Evolutionary conservation across 2,329 filamentous ascomycete genomes (phyloP), one percentile per base, ranked within the genome.

Genomic region (Hymenoscyphus infarciens): DNA sequence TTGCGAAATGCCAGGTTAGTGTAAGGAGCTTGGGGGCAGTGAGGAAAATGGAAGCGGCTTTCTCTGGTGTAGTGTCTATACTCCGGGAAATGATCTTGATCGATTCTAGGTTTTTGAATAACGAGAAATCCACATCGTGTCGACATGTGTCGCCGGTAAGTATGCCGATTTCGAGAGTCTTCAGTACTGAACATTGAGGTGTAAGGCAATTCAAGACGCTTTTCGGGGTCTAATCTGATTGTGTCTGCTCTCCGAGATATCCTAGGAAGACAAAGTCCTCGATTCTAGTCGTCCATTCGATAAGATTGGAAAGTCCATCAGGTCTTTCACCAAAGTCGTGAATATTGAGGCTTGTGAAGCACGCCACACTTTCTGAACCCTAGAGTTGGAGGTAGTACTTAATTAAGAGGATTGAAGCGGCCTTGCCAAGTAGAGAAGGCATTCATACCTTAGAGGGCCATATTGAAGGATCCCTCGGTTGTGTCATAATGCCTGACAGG

Each of bases 371-470:
- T 13, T 52, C 19, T 5, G 45, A 52, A 25, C 25, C 19, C 45
- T 52, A 52, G 19, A 22, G n/a, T 25, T 25, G 45, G 4, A 5
- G 13, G 25, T 22, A 25, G 19, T 22, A 25, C 19, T 52, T 13
- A 13, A 13, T 52, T 10, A 52, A 31, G 7, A 31, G 29, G 29
- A 31, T 31, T 31, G 29, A 31, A 31, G 29, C 7, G 5, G 29
- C 29, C 29, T 31, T 31, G 29, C 5, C 29, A 31, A 31, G 29
- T 31, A 31, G 29, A 31, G 25, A 56, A 7, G 2, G 13, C 45
- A 55, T 31, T 16, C 54, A n/a, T 38, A 56, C 54, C 29, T 56
- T 31, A 56, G 54, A 22, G 7, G 54, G 54, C 54, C 54, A 56
- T 22, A 56, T 33, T 35, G 54, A 38, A 19, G 54, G 54, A 56